Evolutionary conservation across 768 basidiomycete species (phyloP), one percentile per base, ranked within the genome.

Genomic region (Tylopilus subfusipes): DNA sequence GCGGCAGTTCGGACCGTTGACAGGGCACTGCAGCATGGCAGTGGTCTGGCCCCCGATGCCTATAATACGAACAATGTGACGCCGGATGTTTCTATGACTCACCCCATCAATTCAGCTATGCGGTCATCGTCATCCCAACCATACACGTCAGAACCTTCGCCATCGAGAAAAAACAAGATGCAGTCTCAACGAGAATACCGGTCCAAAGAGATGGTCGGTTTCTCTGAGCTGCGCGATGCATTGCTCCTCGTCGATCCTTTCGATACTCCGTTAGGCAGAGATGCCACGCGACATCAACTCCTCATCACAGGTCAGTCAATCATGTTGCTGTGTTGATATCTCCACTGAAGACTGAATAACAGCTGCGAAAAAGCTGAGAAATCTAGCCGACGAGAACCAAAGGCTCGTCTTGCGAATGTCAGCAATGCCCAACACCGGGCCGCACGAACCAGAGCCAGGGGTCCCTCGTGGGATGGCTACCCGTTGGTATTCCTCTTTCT

Each of bases 291-390:
- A 21, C 64, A 71, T 27, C 63, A 71, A 27, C 55, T 69, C 3
- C 63, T 69, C 21, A 21, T 59, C 21, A 60, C 63, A 44, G 67
- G 67, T 67, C 25, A 47, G 64, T 30, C 11, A 27, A 42, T 21
- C 13, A 44, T 13, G 6, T 16, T 39, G 18, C 5, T 11, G 6
- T 2, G 12, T 53, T 0, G 31, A 34, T 6, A 1, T 24, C 13
- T 33, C 18, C 19, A 13, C 53, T 64, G 36, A 65, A 9, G 25
- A 33, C 52, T n/a, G 5, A 11, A 19, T n/a, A 22, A 58, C 38
- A 48, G 75, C 82, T 43, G 79, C 80, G 2, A 81, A 77, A 75
- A 78, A 82, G 67, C 76, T 80, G 77, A 55, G 63, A 46, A 50
- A 57, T 30, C 66, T 66, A 7, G 63, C 63, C 2, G 57, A 65